Conservation (phyloP, 1,284 basidiomycete species). For the Ceratobasidium sp. region DNA sequence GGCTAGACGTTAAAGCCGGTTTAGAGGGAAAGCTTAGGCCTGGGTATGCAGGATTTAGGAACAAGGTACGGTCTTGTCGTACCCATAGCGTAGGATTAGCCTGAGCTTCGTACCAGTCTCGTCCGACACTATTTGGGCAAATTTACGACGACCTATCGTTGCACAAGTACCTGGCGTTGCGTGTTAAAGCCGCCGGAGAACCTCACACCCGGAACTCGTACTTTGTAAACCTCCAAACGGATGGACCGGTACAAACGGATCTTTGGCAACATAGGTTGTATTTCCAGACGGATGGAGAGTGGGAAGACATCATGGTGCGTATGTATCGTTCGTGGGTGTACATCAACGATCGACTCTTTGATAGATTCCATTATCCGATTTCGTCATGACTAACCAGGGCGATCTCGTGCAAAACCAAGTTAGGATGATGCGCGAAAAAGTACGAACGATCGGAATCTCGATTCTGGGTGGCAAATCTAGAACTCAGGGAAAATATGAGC, state of each 20-base stretch:
- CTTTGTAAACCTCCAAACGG: constrained; percentile 88
- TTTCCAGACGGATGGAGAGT: constrained; percentile 70
- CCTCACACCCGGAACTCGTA: constrained; percentile 74
- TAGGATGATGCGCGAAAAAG: constrained; percentile 72
- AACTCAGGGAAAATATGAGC: constrained; percentile 71
- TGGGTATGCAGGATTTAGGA: constrained; percentile 85
- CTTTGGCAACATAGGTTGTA: constrained; percentile 88
- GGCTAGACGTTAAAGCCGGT: constrained; percentile 64
- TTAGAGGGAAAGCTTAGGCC: constrained; percentile 66
- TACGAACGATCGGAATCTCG: constrained; percentile 83
- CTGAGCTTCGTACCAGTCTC: constrained; percentile 45
- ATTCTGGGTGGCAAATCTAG: constrained; percentile 78
- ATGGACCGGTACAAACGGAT: constrained; percentile 72
- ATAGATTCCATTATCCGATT: constrained; percentile 79
- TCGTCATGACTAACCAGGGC: constrained; percentile 83
- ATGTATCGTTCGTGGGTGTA: neutral
- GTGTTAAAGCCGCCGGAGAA: constrained; percentile 73
- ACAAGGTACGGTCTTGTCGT: constrained; percentile 58
- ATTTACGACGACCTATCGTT: constrained; percentile 78
- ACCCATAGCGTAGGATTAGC: neutral
- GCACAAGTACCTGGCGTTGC: constrained; percentile 77
- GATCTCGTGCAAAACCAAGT: constrained; percentile 69
- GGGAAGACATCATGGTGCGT: constrained; percentile 83
- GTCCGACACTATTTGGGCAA: constrained; percentile 76
- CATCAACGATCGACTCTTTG: neutral